Evolutionary conservation across 1,284 basidiomycete genomes (phyloP), one percentile per base, ranked within the genome.

Genomic region (Lentinula novae-zelandiae): DNA sequence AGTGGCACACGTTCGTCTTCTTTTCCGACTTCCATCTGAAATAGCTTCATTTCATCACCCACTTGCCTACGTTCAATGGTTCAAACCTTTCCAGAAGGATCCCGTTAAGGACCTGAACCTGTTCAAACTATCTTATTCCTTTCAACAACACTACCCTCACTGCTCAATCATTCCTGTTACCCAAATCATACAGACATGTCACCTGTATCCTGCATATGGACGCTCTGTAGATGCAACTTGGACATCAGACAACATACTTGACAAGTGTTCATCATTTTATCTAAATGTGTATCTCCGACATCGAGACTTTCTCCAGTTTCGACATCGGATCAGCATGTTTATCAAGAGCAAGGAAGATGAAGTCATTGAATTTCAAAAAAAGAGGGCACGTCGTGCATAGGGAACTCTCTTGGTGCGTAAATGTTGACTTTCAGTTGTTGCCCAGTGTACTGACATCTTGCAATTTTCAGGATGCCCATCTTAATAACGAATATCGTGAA

Each of bases 61-160:
- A 7, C 62, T 65, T 5, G 63, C 56, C 1, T 65, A 57, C 22
- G 31, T 66, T 13, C 55, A 66, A 38, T 64, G 63, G 63, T 66
- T 53, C 53, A 66, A 51, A 39, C 65, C 65, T 5, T 59, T 66
- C n/a, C 22, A 22, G 22, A 57, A 53, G 8, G 57, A 57, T 20
- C 27, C 53, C 13, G 54, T 64, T 34, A 17, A 42, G 1, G 55
- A 58, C n/a, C 58, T 62, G 0, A 60, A 55, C 10, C 62, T 65
- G 36, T 62, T 60, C 34, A 55, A 44, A 10, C 20, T 64, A 44
- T 53, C 54, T 1, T 58, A 51, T 20, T 62, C 64, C 6, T 55
- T 58, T 10, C 60, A 50, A 2, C 27, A 54, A 3, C 53, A 57
- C 7, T 27, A 34, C 9, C 55, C 53, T 10, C 55, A 61, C 27